Evolutionary conservation across 495 filamentous ascomycete genomes (phyloP), one percentile per base, ranked within the genome.

Genomic region (Xylaria curta): DNA sequence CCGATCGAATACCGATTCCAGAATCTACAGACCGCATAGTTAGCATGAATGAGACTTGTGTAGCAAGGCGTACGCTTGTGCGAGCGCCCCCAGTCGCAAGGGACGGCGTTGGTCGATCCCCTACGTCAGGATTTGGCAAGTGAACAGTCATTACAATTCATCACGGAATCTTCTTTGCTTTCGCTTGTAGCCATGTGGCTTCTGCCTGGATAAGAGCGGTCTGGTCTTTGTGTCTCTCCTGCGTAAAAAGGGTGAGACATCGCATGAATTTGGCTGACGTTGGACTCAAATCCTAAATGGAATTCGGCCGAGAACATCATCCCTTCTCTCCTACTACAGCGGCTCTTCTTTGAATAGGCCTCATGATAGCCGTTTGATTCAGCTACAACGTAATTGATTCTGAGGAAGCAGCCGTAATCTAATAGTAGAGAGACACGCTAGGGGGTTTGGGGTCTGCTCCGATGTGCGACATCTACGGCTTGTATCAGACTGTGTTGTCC

Each of bases 181-280:
- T 33, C 42, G 21, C 3, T 28, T 26, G 40, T 12, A 44, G 28
- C 53, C 40, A 68, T 53, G 53, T 46, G 42, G 21, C 65, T 12
- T 56, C 6, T n/a, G n/a, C n/a, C 24, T 31, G n/a, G 31, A 26
- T 42, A 42, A 56, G 49, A 31, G 36, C 44, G 63, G 65, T 67
- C 44, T 51, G 49, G 44, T 24, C n/a, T 51, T 8, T 38, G 13
- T 36, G 13, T 36, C 28, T 53, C 53, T 13, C 31, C 36, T 40
- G 2, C 6, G 28, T 28, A 28, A 19, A 36, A 19, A n/a, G n/a
- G 6, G 65, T 67, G 49, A 67, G 47, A 67, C 65, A 51, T 67
- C n/a, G 65, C 65, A 56, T 56, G 33, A 67, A 67, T 12, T 42
- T 15, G 33, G 49, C 49, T 67, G 49, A 67, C 65, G 49, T 49